phyloP scores from a whole-genome alignment of 768 basidiomycete species.

The Macrocybe gigantea region DNA sequence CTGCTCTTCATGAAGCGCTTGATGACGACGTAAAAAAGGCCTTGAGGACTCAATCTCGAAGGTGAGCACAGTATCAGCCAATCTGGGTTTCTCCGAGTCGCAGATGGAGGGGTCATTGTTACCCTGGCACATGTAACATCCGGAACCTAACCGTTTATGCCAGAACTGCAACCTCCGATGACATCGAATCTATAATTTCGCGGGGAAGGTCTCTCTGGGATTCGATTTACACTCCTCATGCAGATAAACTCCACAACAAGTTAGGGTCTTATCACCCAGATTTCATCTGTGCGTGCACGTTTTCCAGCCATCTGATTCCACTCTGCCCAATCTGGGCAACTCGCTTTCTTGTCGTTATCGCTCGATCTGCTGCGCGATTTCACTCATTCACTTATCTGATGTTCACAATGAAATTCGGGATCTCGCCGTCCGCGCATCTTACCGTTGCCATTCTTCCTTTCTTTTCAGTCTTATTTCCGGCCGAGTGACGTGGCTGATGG shows the following conservation, averaged over 20 bases:
- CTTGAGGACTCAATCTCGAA: slow-evolving; percentile 59
- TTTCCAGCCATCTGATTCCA: slow-evolving; percentile 21
- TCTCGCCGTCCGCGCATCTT: too few species aligned
- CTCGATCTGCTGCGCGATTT: slow-evolving; percentile 16
- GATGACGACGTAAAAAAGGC: slow-evolving; percentile 77
- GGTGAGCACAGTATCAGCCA: slow-evolving; percentile 33
- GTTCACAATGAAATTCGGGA: slow-evolving; percentile 8
- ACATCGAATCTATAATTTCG: slow-evolving; percentile 61
- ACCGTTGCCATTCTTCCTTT: slow-evolving; percentile 3
- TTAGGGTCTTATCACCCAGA: slow-evolving; percentile 87
- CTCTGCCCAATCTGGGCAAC: slow-evolving; percentile 24
- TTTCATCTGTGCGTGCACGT: slow-evolving; percentile 75
- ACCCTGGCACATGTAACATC: slow-evolving; percentile 3
- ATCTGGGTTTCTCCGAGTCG: neutral
- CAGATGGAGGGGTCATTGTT: slow-evolving; percentile 3
- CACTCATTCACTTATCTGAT: slow-evolving; percentile 25
- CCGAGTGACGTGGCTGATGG: slow-evolving; percentile 10
- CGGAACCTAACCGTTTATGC: slow-evolving; percentile 8
- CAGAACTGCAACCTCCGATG: slow-evolving; percentile 56
- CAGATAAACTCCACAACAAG: slow-evolving; percentile 84
- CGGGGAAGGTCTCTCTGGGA: slow-evolving; percentile 76
- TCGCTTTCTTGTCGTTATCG: slow-evolving; percentile 14
- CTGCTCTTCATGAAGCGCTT: slow-evolving; percentile 67
- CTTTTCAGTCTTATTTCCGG: slow-evolving; percentile 5
- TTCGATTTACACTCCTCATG: slow-evolving; percentile 85